Base-by-base conservation (phyloP, 208 protist species). In the Tritrichomonas foetus region DNA sequence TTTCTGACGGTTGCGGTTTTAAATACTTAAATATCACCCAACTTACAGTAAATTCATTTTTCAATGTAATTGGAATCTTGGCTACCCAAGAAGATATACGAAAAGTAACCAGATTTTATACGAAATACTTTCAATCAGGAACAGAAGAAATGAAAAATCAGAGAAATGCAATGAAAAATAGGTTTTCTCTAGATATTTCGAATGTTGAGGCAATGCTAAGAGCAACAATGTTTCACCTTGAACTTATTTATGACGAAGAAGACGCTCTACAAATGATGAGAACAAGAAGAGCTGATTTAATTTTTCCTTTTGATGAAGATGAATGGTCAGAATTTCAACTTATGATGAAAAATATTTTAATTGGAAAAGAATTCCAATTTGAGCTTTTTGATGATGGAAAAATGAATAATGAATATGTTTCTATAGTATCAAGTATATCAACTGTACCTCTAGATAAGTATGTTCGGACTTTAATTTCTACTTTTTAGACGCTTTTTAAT, bases 321-420 rank as follows among this genome's bases (percentile, higher is more conserved):
- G 78, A 89, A 57, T 89, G 78, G 78, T 33, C 39, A 0, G 1
- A 57, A 16, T 89, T 89, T 27, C 3, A 44, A 20, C 0, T 20
- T 33, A 0, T 89, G 3, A 20, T 89, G 25, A 61, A 27, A n/a
- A 27, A 39, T 20, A 47, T 36, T 20, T 39, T 89, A 9, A 57
- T 14, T 25, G 78, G 47, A 57, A 53, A 14, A 5, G 78, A 89
- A 53, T 33, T 57, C 1, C 27, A 25, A 20, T 25, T 89, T 16
- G 78, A 89, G 16, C 47, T 53, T 39, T 89, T 41, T 50, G 78
- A 89, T 57, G 47, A 89, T 57, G 78, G 78, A 39, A 47, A 89
- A 5, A 39, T 53, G 22, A 39, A 33, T 16, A 16, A 33, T 30
- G 47, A 53, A 20, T n/a, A 57, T 20, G 78, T 49, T 0, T 89